Conservation (phyloP, 441 rosid species). For the Erodium texanum region DNA sequence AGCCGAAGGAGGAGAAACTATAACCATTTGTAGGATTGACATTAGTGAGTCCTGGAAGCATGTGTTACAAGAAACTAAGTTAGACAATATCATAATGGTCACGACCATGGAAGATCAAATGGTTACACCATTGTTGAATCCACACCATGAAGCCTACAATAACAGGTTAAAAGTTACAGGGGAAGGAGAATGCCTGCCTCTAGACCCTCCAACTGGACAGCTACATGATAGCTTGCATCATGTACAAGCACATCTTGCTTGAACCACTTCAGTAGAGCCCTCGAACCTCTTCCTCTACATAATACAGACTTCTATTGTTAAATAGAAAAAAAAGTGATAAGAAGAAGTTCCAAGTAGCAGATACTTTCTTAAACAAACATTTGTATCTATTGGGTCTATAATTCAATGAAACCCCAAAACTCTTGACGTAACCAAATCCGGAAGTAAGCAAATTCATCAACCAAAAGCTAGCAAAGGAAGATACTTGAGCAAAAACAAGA, state of each 20-base stretch:
- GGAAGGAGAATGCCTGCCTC: slow-evolving; percentile 48
- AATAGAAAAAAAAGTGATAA: background rate
- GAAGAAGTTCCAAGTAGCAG: background rate
- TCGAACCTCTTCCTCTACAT: slow-evolving; percentile 80
- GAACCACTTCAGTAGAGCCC: slow-evolving; percentile 71
- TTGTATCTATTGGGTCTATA: background rate
- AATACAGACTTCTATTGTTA: slow-evolving; percentile 12
- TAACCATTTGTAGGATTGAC: slow-evolving; percentile 42
- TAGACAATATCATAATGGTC: background rate
- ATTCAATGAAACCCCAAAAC: background rate
- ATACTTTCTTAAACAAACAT: background rate
- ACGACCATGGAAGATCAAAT: background rate
- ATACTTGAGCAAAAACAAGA: background rate
- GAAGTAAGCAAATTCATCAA: slow-evolving; percentile 1
- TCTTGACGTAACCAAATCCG: background rate
- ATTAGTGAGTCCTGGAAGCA: slow-evolving; percentile 47
- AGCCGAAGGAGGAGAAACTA: slow-evolving; percentile 43
- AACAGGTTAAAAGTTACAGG: slow-evolving; percentile 9
- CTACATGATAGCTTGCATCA: slow-evolving; percentile 74
- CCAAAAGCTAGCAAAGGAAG: background rate
- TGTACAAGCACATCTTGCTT: slow-evolving; percentile 59
- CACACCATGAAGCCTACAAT: background rate
- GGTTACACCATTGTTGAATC: background rate
- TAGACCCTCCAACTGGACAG: slow-evolving; percentile 80
- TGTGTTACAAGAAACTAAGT: slow-evolving; percentile 1